Evolutionary conservation across 2,329 filamentous ascomycete species (phyloP), one percentile per base, ranked within the genome.

Genomic region (Ceratocystis diversiconidia): DNA sequence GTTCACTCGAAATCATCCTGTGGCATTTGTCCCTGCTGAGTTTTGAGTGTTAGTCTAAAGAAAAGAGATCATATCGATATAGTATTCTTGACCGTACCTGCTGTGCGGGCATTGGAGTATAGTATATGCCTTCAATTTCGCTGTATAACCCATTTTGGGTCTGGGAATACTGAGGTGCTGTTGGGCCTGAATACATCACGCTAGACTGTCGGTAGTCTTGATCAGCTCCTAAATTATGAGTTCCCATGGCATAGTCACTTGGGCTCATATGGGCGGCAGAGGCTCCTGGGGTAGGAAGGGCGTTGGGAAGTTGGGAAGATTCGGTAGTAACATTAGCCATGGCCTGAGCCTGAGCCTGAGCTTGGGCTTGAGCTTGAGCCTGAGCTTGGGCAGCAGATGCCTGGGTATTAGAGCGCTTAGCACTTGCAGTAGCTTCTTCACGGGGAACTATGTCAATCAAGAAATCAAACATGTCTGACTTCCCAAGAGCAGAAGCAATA

Each of bases 391-490:
- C 70, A 30, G 72, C 74, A 17, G 63, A 64, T 44, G 80, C 74
- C 68, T 84, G 80, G 6, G 82, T 79, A 55, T 80, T 78, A 55
- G 85, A 80, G 69, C 92, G 82, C 78, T 96, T 96, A 50, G 91
- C 84, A 73, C 92, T 90, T 25, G 88, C 85, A 8, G 89, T 83
- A 44, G 92, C 91, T 75, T 99, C 94, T 75, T 99, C 94, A 63
- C 94, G 87, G 2, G 94, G 94, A 5, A 99, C 94, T 68, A 99
- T 99, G 73, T 99, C 94, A 74, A 99, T 99, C 67, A 99, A 81
- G 77, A 99, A 99, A 78, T 99, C 94, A 75, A 99, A 99, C 94
- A 99, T 99, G 78, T 99, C 94, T 25, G 91, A 96, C 77, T 99
- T 99, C 68, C 90, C 89, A 28, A 99, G 81, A 15, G 94, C 94